phyloP scores from a whole-genome alignment of 768 basidiomycete species.

The Rhodotorula diobovata region DNA sequence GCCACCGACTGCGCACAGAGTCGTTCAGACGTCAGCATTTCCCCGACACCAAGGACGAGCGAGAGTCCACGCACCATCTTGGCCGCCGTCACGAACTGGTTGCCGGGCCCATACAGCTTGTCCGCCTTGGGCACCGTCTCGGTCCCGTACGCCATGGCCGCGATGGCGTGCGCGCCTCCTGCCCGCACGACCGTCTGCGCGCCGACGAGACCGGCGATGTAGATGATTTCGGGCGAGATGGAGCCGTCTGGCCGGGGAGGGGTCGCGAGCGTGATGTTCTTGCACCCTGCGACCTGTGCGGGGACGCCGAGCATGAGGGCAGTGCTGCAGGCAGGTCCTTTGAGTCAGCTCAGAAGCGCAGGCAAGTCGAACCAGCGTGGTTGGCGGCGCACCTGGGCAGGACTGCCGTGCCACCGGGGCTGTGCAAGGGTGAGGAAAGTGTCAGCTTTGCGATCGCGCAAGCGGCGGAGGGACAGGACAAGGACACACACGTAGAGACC shows the following conservation, averaged over 20 bases:
- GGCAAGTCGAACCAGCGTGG: background rate
- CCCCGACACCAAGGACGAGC: background rate
- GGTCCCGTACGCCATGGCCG: conserved; percentile 95
- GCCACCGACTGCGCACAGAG: conserved; percentile 60
- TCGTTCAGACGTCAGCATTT: background rate
- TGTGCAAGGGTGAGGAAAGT: background rate
- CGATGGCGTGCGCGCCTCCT: conserved; percentile 92
- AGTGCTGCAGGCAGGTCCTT: conserved; percentile 50
- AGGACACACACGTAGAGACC: conserved; percentile 70
- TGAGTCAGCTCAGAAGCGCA: background rate
- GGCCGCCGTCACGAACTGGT: conserved; percentile 99
- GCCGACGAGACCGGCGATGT: conserved; percentile 85
- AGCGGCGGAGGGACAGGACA: background rate
- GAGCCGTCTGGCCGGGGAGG: conserved; percentile 90
- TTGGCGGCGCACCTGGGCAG: conserved; percentile 61
- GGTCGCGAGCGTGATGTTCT: conserved; percentile 84
- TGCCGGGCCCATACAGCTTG: conserved; percentile 98
- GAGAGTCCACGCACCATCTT: conserved; percentile 68
- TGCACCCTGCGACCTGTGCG: conserved; percentile 93
- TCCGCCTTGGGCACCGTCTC: conserved; percentile 93
- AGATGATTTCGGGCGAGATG: conserved; percentile 94
- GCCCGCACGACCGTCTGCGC: conserved; percentile 87
- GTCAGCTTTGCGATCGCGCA: background rate
- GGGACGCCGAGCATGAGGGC: conserved; percentile 97
- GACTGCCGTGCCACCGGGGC: conserved; percentile 89